These are phyloP conservation scores for Cyberlindnera veronae DNA, from an alignment of 805 yeast genomes.

Conservation along the genomic window DNA sequence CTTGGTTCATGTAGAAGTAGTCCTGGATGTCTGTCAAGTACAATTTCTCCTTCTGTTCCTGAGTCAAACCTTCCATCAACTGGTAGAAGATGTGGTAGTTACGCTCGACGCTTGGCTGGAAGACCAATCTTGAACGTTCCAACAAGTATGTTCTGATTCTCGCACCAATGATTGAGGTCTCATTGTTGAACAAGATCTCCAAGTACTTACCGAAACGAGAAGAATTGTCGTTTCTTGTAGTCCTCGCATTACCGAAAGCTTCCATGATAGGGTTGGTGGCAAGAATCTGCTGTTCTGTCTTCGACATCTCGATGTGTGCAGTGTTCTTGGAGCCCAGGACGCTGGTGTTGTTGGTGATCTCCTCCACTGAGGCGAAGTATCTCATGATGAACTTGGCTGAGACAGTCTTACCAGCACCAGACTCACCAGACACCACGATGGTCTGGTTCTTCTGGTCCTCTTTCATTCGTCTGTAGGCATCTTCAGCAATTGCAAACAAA, in stretches of 20 bases:
- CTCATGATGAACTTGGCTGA: constrained; percentile 97
- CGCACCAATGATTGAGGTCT: constrained; percentile 87
- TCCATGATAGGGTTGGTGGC: constrained; percentile 98
- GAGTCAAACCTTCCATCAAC: constrained; percentile 65
- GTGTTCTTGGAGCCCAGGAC: constrained; percentile 40
- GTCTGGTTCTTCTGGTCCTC: constrained; percentile 85
- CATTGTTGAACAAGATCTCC: constrained; percentile 78
- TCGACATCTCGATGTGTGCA: constrained; percentile 64
- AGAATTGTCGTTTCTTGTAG: constrained; percentile 95
- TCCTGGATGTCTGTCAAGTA: constrained; percentile 63
- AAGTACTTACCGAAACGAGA: constrained; percentile 96
- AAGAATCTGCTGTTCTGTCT: constrained; percentile 87
- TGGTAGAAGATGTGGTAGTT: constrained; percentile 96
- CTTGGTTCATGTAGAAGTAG: constrained; percentile 83
- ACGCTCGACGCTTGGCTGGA: constrained; percentile 87
- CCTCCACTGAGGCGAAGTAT: constrained; percentile 92
- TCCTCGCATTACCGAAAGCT: constrained; percentile 97
- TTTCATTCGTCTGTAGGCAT: constrained; percentile 93
- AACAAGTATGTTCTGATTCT: constrained; percentile 87
- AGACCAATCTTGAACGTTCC: constrained; percentile 91
- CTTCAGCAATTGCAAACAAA: constrained; percentile 95
- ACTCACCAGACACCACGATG: constrained; percentile 94
- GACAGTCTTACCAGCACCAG: constrained; percentile 98
- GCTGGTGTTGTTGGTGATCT: constrained; percentile 31
- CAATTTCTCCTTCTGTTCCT: constrained; percentile 49